Evolutionary conservation across 768 basidiomycete species (phyloP).

Genomic region (Hygrophoropsis aurantiaca): DNA sequence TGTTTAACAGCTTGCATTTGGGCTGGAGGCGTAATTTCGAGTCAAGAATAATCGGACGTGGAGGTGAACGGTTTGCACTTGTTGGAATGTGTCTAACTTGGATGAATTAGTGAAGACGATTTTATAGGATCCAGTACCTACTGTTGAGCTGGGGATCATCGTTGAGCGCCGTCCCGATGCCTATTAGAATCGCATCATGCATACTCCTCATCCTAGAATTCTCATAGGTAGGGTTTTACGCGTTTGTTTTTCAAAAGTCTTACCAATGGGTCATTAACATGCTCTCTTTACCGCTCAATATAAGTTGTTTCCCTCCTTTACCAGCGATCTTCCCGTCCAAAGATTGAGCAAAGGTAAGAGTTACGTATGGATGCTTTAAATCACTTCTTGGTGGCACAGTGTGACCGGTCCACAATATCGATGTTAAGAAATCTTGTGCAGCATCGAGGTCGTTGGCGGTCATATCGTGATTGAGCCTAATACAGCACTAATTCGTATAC

Average conservation of each 20-base stretch:
- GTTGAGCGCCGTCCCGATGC: slow-evolving; percentile 84
- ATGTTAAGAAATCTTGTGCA: slow-evolving; percentile 25
- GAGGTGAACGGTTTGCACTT: slow-evolving; percentile 43
- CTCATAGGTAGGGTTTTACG: slow-evolving; percentile 1
- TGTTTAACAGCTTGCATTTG: slow-evolving; percentile 68
- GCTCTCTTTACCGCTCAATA: slow-evolving; percentile 82
- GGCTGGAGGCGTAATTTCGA: slow-evolving; percentile 63
- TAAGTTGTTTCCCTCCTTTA: slow-evolving; percentile 66
- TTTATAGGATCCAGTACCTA: slow-evolving; percentile 32
- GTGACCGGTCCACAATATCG: slow-evolving; percentile 15
- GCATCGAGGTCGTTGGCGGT: no score
- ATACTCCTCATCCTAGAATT: slow-evolving; percentile 79
- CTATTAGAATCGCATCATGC: slow-evolving; percentile 92
- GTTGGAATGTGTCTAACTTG: slow-evolving; percentile 58
- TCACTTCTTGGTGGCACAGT: slow-evolving; percentile 9
- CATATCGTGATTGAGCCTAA: no score
- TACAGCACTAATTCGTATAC: no score
- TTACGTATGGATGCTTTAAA: slow-evolving; percentile 55
- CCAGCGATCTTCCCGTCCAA: slow-evolving; percentile 89
- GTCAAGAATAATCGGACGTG: slow-evolving; percentile 86
- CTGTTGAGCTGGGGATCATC: slow-evolving; percentile 96
- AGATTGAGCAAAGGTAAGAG: slow-evolving; percentile 84
- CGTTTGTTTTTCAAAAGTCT: slow-evolving; percentile 13
- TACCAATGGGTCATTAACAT: slow-evolving; percentile 95
- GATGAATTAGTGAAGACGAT: slow-evolving; percentile 3